phyloP scores from a whole-genome alignment of 306 rosid genomes.

The Gastrolobium villosum region DNA sequence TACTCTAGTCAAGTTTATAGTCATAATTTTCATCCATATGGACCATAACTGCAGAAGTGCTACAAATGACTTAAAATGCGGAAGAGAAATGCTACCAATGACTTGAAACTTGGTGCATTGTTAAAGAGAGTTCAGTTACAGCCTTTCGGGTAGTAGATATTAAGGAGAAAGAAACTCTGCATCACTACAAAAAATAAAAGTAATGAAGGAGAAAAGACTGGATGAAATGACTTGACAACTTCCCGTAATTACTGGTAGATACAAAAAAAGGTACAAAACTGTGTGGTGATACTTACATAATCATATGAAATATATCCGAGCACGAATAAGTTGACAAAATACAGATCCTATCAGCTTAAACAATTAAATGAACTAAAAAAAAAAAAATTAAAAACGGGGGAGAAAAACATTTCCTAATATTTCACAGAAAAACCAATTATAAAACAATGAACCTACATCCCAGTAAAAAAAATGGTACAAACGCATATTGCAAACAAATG shows the following conservation, averaged over 20 bases:
- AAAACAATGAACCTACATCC: constrained; percentile 57
- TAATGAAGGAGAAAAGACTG: constrained; percentile 19
- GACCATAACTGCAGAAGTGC: not conserved
- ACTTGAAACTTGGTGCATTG: not conserved
- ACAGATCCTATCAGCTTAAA: constrained; percentile 51
- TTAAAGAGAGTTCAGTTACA: not conserved
- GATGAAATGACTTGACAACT: constrained; percentile 24
- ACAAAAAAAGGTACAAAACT: constrained; percentile 28
- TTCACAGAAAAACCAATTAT: constrained; percentile 49
- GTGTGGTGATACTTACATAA: constrained; percentile 32
- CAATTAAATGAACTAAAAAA: constrained; percentile 28
- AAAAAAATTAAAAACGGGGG: not conserved
- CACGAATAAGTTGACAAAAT: constrained; percentile 33
- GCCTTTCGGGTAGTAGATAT: not conserved
- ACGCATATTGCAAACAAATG: constrained; percentile 63
- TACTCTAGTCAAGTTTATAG: not conserved
- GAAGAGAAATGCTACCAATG: not conserved
- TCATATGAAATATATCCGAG: constrained; percentile 38
- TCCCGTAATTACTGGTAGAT: constrained; percentile 3
- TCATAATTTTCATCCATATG: not conserved
- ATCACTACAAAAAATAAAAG: constrained; percentile 18
- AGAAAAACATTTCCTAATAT: constrained; percentile 16
- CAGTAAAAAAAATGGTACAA: constrained; percentile 55
- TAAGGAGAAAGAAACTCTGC: not conserved
- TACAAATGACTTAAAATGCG: not conserved